A percentile compares a stretch with the other conserved stretches of the same genome.
Conservation (phyloP, 108 stramenopile genomes). For the Phaeodactylum tricornutum region DNA sequence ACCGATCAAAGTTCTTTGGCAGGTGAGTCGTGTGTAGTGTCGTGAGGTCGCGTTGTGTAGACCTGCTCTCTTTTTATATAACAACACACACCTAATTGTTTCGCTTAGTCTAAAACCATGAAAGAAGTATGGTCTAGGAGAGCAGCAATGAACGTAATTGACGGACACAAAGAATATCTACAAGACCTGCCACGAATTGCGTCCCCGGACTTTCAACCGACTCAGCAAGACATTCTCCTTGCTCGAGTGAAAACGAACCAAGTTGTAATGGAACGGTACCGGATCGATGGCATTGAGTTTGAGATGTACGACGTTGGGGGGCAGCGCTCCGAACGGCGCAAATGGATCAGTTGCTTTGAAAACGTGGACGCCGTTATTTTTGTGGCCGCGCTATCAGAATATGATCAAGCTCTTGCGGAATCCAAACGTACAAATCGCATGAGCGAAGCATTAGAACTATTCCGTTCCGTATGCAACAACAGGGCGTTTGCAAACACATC, state of each 20-base stretch:
- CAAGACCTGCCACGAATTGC: constrained; percentile 73
- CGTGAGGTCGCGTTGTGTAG: background rate
- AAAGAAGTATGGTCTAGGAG: constrained; percentile 73
- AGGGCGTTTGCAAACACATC: constrained; percentile 93
- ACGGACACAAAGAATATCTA: constrained; percentile 82
- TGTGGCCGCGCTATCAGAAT: constrained; percentile 93
- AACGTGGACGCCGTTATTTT: constrained; percentile 98
- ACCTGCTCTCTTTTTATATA: background rate
- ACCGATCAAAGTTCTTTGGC: constrained; percentile 69
- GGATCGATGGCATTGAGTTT: constrained; percentile 84
- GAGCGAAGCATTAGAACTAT: constrained; percentile 92
- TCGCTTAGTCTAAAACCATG: constrained; percentile 41
- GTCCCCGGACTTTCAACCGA: constrained; percentile 67
- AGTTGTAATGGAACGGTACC: constrained; percentile 83
- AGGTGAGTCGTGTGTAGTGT: constrained; percentile 43
- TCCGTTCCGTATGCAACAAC: constrained; percentile 94
- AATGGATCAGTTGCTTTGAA: constrained; percentile 95
- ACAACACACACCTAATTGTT: background rate
- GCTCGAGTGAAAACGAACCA: constrained; percentile 95
- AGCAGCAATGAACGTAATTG: constrained; percentile 69
- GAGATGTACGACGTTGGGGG: constrained; percentile 96
- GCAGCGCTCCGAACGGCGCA: constrained; percentile 80
- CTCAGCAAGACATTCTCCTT: constrained; percentile 89
- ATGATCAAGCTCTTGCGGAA: constrained; percentile 94
- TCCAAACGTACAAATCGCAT: constrained; percentile 93